A percentile compares a stretch with the other conserved stretches of the same genome.
phyloP scores from a whole-genome alignment of 1,139 yeast species.

The Hansenula sp. region DNA sequence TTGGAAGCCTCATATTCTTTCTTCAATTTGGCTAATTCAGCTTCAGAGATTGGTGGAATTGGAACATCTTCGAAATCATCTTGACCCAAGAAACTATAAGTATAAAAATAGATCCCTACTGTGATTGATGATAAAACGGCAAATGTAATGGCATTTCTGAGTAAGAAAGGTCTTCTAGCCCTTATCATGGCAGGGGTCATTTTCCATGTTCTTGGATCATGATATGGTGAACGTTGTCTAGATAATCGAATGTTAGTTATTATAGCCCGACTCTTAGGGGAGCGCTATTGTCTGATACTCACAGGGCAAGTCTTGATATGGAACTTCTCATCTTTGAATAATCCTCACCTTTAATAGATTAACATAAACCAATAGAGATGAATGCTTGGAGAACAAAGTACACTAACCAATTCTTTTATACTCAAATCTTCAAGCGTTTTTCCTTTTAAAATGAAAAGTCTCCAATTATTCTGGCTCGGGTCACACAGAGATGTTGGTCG shows the following conservation, averaged over 20 bases:
- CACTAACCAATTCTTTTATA: too few relatives aligned
- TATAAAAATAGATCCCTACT: conserved; percentile 67
- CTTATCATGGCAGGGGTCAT: conserved; percentile 93
- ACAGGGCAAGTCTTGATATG: neutral
- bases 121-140: conserved; percentile 57
- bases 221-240: conserved; percentile 42
- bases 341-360: too few relatives aligned
- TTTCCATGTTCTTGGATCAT: conserved; percentile 74
- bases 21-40: conserved; percentile 67
- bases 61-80: conserved; percentile 92
- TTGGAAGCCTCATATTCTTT: conserved; percentile 58
- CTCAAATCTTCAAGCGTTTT: too few relatives aligned
- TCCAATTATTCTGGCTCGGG: neutral
- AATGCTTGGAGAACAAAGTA: too few relatives aligned
- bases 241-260: neutral
- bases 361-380: too few relatives aligned
- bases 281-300: neutral
- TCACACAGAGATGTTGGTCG: conserved; percentile 1
- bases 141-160: conserved; percentile 67
- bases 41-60: conserved; percentile 84
- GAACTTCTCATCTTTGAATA: neutral
- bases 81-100: conserved; percentile 64
- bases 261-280: neutral
- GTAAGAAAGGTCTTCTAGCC: conserved; percentile 83
- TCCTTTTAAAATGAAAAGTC: neutral